Conservation (phyloP, 2,329 filamentous ascomycete genomes). For the Aspergillus fijiensis region DNA sequence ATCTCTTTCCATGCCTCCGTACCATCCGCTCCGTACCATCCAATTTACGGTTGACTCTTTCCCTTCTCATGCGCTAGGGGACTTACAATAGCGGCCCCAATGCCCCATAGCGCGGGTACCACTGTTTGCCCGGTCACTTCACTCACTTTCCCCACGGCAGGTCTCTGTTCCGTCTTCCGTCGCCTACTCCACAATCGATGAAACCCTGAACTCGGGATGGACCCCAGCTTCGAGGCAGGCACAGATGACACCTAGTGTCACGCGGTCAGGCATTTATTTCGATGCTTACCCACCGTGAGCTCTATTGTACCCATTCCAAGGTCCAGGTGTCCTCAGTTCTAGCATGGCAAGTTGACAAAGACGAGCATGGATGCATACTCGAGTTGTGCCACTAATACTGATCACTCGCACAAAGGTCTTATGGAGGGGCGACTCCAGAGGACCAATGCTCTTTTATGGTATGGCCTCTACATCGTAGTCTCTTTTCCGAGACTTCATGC, state of each 20-base stretch:
- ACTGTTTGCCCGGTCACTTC: neutral
- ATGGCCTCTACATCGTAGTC: too few relatives aligned
- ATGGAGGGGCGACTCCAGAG: too few relatives aligned
- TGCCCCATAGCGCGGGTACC: neutral
- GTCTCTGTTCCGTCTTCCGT: neutral
- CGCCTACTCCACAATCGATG: neutral
- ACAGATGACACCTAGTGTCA: neutral
- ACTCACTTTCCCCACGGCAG: neutral
- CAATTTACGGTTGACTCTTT: neutral
- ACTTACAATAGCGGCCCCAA: neutral
- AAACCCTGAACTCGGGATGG: neutral
- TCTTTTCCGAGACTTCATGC: too few relatives aligned
- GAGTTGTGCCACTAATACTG: too few relatives aligned
- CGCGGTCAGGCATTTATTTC: neutral
- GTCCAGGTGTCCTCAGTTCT: neutral
- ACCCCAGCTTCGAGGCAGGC: neutral
- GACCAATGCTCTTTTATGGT: too few relatives aligned
- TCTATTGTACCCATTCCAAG: neutral
- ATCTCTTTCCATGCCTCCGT: neutral
- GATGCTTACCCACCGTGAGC: neutral
- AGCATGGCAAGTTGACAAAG: neutral
- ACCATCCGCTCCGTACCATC: neutral
- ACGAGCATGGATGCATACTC: neutral
- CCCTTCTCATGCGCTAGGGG: too few relatives aligned
- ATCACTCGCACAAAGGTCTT: too few relatives aligned